A percentile compares a stretch with the other conserved stretches of the same genome.
phyloP scores from a whole-genome alignment of 192 early-diverging fungal species.

The Jimgerdemannia flammicorona region DNA sequence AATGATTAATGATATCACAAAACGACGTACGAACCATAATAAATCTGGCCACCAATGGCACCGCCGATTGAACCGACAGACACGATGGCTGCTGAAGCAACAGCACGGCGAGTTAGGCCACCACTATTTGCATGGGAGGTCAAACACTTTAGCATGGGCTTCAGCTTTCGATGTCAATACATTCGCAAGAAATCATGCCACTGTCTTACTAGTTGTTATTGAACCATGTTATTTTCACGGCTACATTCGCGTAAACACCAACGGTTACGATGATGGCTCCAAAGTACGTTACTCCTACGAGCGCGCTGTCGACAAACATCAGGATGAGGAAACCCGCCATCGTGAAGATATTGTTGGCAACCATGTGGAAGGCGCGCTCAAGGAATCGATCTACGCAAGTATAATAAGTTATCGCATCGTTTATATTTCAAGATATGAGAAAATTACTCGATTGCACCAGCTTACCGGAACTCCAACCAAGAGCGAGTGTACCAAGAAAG shows the following conservation, averaged over 20 bases:
- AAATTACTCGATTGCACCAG: background rate
- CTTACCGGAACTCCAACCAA: conserved; percentile 20
- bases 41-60: conserved; percentile 34
- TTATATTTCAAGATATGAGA: background rate
- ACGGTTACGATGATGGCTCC: conserved; percentile 19
- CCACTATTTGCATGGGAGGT: background rate
- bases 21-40: conserved; percentile 9
- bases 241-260: conserved; percentile 19
- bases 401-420: background rate
- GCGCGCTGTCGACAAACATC: conserved; percentile 12
- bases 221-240: conserved; percentile 25
- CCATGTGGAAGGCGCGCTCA: conserved; percentile 20
- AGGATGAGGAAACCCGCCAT: conserved; percentile 16
- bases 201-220: conserved; percentile 21
- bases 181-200: background rate
- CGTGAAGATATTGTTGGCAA: conserved; percentile 11
- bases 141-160: no score
- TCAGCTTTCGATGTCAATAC: background rate
- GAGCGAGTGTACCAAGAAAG: background rate
- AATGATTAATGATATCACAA: background rate
- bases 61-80: conserved; percentile 32
- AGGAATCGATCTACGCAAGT: conserved; percentile 8
- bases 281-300: conserved; percentile 10
- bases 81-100: conserved; percentile 24
- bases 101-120: conserved; percentile 21